A percentile compares a stretch with the other conserved stretches of the same genome.
phyloP scores from a whole-genome alignment of 2,329 filamentous ascomycete genomes.

The Cytospora leucostoma region DNA sequence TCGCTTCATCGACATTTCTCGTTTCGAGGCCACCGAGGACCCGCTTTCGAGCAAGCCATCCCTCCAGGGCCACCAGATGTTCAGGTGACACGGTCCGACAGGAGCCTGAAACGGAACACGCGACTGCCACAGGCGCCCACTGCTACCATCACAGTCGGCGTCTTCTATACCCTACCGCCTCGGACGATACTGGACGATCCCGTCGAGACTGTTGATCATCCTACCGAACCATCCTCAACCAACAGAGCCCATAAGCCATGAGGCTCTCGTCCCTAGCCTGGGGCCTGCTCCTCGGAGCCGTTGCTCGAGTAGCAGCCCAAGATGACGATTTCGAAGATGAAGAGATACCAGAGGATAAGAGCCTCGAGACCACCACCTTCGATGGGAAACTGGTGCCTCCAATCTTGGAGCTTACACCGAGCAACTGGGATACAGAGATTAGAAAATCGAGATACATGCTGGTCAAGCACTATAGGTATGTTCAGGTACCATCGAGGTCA shows the following conservation, averaged over 20 bases:
- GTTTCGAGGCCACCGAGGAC: conserved; percentile 4
- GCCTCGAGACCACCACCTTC: conserved; percentile 57
- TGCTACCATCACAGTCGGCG: conserved; percentile 18
- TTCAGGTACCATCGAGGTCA: conserved; percentile 3
- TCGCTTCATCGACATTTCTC: conserved; percentile 10
- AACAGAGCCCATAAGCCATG: conserved; percentile 39
- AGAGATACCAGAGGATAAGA: conserved; percentile 36
- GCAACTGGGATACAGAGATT: conserved; percentile 58
- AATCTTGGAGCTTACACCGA: conserved; percentile 59
- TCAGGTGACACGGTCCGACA: conserved; percentile 11
- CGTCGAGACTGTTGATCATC: not conserved
- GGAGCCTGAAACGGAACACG: conserved; percentile 11
- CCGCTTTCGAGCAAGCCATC: not conserved
- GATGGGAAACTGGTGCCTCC: conserved; percentile 68
- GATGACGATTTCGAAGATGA: conserved; percentile 38
- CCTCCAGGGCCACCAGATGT: conserved; percentile 13
- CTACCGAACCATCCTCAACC: conserved; percentile 3
- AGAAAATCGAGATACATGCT: conserved; percentile 55
- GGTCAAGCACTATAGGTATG: conserved; percentile 69
- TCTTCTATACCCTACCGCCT: conserved; percentile 14
- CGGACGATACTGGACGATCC: conserved; percentile 1
- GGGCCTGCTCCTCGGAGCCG: conserved; percentile 48
- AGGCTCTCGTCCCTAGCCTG: conserved; percentile 45
- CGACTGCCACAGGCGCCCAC: conserved; percentile 22
- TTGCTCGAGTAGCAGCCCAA: conserved; percentile 39